Evolutionary conservation across 805 yeast genomes (phyloP), one percentile per base, ranked within the genome.

Genomic region (Teunomyces panamensis): DNA sequence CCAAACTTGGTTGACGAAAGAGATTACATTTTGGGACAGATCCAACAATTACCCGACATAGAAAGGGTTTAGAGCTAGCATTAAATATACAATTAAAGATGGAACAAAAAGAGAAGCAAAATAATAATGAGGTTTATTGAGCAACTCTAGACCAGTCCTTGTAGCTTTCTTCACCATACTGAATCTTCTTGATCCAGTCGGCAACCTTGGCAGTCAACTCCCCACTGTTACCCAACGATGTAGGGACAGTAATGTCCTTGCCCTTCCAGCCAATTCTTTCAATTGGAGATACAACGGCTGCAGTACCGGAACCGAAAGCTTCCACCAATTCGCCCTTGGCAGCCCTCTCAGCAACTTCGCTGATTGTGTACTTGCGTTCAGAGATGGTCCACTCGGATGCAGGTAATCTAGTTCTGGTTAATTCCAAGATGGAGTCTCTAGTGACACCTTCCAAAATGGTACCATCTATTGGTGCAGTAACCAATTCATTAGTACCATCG

Each of bases 221-320:
- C 62, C 96, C 96, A 64, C 89, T 85, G 65, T 86, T 83, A 51
- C 96, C 96, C 48, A 79, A 82, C 50, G 83, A 80, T 54, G 89
- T 69, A 51, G 98, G 98, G 43, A 92, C 92, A 4, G 71, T 54
- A 56, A 92, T 89, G 51, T 78, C 79, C 61, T 83, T 67, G 44
- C 85, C 95, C 50, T 79, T 75, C 83, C 83, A 92, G 49, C 90
- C 91, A 62, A 92, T 89, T 59, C 79, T 87, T 69, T 86, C 83
- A 63, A 92, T 89, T 57, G 98, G 98, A 32, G 96, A 83, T 41
- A 94, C 98, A 62, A 92, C 83, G 39, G 97, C 98, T 51, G 99
- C 98, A 48, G 99, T 92, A 62, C 99, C 99, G 16, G 97, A 76
- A 58, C 98, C 98, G 61, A 92, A 92, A 16, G 96, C 96, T 77